A percentile compares a stretch with the other conserved stretches of the same genome.
phyloP scores from a whole-genome alignment of 192 early-diverging fungal species.

The Coemansia sp. region DNA sequence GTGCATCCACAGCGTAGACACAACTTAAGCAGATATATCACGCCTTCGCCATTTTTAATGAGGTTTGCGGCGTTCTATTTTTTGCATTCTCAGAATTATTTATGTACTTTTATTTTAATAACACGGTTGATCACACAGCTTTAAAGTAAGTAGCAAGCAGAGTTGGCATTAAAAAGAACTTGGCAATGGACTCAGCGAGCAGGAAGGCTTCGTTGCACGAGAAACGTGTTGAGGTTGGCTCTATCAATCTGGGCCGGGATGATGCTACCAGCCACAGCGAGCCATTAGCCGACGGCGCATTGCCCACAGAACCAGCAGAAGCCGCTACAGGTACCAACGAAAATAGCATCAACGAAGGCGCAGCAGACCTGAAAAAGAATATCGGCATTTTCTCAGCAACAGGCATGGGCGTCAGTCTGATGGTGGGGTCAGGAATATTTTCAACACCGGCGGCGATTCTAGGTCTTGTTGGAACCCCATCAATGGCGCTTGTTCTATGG shows the following conservation, averaged over 20 bases:
- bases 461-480: conserved; percentile 62
- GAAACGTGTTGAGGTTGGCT: not conserved
- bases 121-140: too few relatives aligned
- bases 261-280: not conserved
- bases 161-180: not conserved
- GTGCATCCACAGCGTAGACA: too few relatives aligned
- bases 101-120: too few relatives aligned
- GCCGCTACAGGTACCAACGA: not conserved
- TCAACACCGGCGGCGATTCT: conserved; percentile 76
- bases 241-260: not conserved
- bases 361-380: conserved; percentile 18
- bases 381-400: conserved; percentile 64
- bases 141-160: too few relatives aligned
- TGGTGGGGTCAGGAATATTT: conserved; percentile 83
- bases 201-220: not conserved
- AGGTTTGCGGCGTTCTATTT: too few relatives aligned
- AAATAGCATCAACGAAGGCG: not conserved
- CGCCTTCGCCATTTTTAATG: too few relatives aligned
- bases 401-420: conserved; percentile 69
- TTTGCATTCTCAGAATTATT: too few relatives aligned
- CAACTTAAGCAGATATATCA: too few relatives aligned
- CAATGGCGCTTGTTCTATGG: conserved; percentile 77
- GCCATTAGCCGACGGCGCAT: not conserved
- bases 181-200: not conserved
- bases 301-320: not conserved